Conservation (phyloP, 495 filamentous ascomycete genomes). For the Daldinia concentrica region DNA sequence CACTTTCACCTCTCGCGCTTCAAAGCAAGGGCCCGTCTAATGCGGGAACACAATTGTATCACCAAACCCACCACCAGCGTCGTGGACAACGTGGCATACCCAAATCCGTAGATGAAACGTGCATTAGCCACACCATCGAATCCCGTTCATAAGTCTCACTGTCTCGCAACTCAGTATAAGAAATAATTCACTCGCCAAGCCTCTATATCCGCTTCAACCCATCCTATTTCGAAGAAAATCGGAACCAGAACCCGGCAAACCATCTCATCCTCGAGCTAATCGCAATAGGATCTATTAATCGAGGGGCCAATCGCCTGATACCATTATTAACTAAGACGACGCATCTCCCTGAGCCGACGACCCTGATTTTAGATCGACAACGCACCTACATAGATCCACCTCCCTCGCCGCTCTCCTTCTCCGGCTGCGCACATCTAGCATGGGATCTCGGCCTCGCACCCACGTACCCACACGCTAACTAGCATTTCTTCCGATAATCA, state of each 20-base stretch:
- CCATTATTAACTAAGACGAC: constrained; percentile 5
- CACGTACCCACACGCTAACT: constrained; percentile 1
- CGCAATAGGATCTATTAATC: constrained; percentile 16
- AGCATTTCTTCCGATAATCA: constrained; percentile 30
- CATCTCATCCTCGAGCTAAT: constrained; percentile 19
- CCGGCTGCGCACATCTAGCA: constrained; percentile 29
- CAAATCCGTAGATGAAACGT: constrained; percentile 23
- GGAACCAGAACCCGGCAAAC: constrained; percentile 30
- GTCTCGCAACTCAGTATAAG: constrained; percentile 17
- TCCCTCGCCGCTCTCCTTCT: constrained; percentile 17
- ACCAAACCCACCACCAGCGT: constrained; percentile 27
- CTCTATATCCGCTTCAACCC: constrained; percentile 21
- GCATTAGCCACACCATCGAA: constrained; percentile 22
- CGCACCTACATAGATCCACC: constrained; percentile 24
- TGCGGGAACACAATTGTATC: constrained; percentile 28
- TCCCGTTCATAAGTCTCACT: constrained; percentile 5
- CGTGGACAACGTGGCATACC: constrained; percentile 28
- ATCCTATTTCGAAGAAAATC: constrained; percentile 15
- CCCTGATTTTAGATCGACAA: constrained; percentile 36
- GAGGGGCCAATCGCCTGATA: constrained; percentile 18
- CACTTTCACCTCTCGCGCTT: constrained; percentile 16
- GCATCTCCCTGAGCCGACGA: not conserved
- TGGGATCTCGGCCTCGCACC: constrained; percentile 31
- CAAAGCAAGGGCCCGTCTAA: constrained; percentile 39
- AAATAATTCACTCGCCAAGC: constrained; percentile 34